Evolutionary conservation across 2,329 filamentous ascomycete genomes (phyloP).

Genomic region (Conoideocrella luteorostrata): DNA sequence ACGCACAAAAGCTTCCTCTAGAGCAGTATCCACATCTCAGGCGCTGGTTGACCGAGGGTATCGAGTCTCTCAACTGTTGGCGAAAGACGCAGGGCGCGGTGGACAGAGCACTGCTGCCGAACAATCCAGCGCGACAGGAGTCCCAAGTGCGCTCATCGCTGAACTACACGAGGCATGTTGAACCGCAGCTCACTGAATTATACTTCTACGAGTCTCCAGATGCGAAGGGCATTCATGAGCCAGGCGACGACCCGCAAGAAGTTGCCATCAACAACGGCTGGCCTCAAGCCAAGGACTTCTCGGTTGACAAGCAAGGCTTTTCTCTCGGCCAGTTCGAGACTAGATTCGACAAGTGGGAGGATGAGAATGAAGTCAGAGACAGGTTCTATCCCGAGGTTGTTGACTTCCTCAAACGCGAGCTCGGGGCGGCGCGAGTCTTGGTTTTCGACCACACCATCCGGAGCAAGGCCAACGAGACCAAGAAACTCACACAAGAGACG

Average conservation of each 20-base stretch:
- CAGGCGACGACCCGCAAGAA: constrained; percentile 2
- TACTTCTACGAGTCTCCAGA: neutral
- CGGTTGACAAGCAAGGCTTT: constrained; percentile 4
- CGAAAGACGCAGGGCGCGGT: neutral
- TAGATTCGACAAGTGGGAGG: neutral
- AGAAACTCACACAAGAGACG: constrained; percentile 2
- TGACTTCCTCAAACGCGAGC: neutral
- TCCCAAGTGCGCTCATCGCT: neutral
- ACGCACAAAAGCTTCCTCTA: no score
- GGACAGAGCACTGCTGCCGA: neutral
- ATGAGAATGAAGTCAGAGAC: neutral
- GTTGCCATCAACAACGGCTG: constrained; percentile 3
- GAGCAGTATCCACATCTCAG: no score
- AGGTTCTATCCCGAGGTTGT: constrained; percentile 5
- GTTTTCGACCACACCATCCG: constrained; percentile 6
- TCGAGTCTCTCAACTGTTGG: neutral
- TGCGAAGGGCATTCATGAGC: neutral
- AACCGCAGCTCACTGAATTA: neutral
- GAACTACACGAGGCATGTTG: neutral
- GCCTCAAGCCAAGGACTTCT: neutral
- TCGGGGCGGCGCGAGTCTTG: neutral
- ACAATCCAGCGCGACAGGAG: no score
- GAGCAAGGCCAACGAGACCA: constrained; percentile 4
- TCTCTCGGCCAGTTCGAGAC: constrained; percentile 2
- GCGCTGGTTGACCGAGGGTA: no score